phyloP scores from a whole-genome alignment of 768 basidiomycete genomes.

The Leucogyrophana mollusca region DNA sequence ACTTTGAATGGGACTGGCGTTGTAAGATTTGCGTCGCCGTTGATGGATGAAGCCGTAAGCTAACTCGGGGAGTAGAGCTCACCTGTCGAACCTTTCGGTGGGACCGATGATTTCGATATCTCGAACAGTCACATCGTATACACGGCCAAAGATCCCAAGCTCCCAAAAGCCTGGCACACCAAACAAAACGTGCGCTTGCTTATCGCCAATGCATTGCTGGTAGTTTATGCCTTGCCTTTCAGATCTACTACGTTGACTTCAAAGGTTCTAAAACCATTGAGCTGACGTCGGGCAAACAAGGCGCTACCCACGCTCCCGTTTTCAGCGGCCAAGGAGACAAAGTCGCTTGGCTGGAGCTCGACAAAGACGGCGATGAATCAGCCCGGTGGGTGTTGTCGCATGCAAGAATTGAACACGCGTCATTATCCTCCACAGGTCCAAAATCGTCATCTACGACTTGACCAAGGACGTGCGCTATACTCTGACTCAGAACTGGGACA shows the following conservation, averaged over 20 bases:
- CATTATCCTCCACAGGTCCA: slow-evolving; percentile 43
- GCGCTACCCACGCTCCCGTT: slow-evolving; percentile 73
- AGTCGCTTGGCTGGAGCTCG: slow-evolving; percentile 86
- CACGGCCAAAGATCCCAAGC: slow-evolving; percentile 79
- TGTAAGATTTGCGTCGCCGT: slow-evolving; percentile 40
- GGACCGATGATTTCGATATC: slow-evolving; percentile 76
- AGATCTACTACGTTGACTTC: slow-evolving; percentile 74
- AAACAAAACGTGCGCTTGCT: slow-evolving; percentile 66
- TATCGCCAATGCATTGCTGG: background rate
- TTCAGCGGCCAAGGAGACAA: slow-evolving; percentile 67
- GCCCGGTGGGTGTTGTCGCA: slow-evolving; percentile 52
- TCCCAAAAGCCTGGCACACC: slow-evolving; percentile 83
- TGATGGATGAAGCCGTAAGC: too few relatives aligned
- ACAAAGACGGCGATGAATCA: slow-evolving; percentile 85
- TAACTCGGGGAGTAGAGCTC: slow-evolving; percentile 41
- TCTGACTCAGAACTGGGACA: slow-evolving; percentile 83
- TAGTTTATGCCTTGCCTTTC: slow-evolving; percentile 1
- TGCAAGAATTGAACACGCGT: too few relatives aligned
- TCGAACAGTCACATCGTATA: slow-evolving; percentile 71
- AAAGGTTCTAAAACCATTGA: slow-evolving; percentile 53
- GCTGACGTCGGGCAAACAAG: slow-evolving; percentile 82
- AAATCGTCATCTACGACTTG: slow-evolving; percentile 80
- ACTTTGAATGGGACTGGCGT: slow-evolving; percentile 66
- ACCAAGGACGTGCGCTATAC: slow-evolving; percentile 64
- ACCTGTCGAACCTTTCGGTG: slow-evolving; percentile 87